Conservation (phyloP, 2,329 filamentous ascomycete species). For the Didymella arachidicola region DNA sequence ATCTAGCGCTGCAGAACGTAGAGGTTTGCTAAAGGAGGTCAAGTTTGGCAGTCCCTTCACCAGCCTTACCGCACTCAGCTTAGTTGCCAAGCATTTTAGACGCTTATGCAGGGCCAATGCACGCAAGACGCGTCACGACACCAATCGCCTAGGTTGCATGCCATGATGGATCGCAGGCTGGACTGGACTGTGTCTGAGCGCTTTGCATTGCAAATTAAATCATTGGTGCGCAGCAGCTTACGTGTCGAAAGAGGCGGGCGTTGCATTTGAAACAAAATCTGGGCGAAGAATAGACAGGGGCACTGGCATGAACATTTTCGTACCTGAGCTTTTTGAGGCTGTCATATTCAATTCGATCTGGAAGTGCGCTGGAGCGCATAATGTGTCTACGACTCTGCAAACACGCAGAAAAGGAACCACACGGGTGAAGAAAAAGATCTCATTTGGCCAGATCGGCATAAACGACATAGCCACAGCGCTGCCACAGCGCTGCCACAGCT, state of each 20-base stretch:
- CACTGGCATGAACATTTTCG: background rate
- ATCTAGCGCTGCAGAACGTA: background rate
- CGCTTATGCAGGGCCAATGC: slow-evolving; percentile 2
- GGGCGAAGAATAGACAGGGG: background rate
- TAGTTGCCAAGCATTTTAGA: slow-evolving; percentile 9
- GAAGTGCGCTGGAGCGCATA: background rate
- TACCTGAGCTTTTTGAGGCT: background rate
- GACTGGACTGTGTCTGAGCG: background rate
- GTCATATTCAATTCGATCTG: background rate
- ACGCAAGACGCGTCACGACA: slow-evolving; percentile 18
- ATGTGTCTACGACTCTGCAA: background rate
- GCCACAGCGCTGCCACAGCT: background rate
- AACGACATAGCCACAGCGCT: background rate
- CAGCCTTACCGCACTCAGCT: slow-evolving; percentile 3
- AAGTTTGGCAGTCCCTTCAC: slow-evolving; percentile 12
- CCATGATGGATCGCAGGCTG: slow-evolving; percentile 2
- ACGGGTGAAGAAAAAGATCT: background rate
- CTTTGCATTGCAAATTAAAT: slow-evolving; percentile 5
- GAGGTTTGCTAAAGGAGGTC: background rate
- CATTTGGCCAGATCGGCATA: background rate
- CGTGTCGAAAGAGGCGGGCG: slow-evolving; percentile 4
- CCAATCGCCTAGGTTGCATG: slow-evolving; percentile 5
- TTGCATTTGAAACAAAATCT: slow-evolving; percentile 16
- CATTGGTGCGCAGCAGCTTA: slow-evolving; percentile 15
- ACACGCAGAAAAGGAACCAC: background rate